Evolutionary conservation across 1,284 basidiomycete species (phyloP), one percentile per base, ranked within the genome.

Genomic region (Cystobasidiaceae sp.): DNA sequence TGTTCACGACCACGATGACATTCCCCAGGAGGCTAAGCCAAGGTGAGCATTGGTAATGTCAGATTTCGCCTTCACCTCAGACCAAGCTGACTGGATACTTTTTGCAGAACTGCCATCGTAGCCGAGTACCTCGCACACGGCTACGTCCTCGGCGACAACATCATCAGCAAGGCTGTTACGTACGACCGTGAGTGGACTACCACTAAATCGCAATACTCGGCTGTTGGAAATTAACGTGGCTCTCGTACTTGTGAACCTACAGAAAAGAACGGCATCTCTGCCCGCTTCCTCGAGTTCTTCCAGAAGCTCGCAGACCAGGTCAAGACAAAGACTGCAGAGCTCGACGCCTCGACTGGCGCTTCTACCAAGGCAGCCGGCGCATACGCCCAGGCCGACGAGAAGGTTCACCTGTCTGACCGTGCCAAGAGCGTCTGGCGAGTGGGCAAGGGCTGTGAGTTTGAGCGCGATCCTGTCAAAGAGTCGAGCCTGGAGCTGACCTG

Each of bases 71-170:
- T 4, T n/a, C 30, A 39, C 15, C 34, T 13, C 4, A 9, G 15
- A 25, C 27, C 34, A n/a, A 28, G 19, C 33, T 3, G 44, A 4
- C 6, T 4, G 30, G 4, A 34, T 32, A 32, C n/a, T 39, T 4
- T 5, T n/a, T 25, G 21, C 21, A 54, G 64, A 39, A 71, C 74
- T 81, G 74, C 73, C 46, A 89, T 93, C 72, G 87, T 87, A 21
- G 92, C 92, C 39, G 92, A 94, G 76, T 91, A 93, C 77, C 84
- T 97, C 37, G 87, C 89, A 0, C 85, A 83, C 74, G 93, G 93
- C 2, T 96, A 96, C 79, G 75, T 75, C 49, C 82, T 96, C 41
- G 86, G 86, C 23, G 92, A 96, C 75, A 76, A 82, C 63, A 83
- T 92, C 69, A 81, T 96, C 50, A 82, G 88, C 71, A 85, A 85